phyloP scores from a whole-genome alignment of 495 filamentous ascomycete species.

The Pyrenula aspistea region DNA sequence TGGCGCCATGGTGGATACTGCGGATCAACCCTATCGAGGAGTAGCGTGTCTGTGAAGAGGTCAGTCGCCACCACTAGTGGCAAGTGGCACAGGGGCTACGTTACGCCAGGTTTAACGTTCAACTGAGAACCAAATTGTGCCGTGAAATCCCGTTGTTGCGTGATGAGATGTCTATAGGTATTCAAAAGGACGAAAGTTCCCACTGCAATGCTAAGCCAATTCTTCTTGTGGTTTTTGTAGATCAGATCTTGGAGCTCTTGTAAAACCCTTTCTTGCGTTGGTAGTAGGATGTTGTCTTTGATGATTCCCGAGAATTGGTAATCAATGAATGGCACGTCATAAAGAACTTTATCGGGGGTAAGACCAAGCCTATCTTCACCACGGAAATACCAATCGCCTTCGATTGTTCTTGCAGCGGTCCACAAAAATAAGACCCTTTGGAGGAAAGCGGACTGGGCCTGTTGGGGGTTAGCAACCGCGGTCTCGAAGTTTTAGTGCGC shows the following conservation, averaged over 20 bases:
- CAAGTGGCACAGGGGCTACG: neutral
- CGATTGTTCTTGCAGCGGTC: neutral
- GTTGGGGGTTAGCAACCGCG: neutral
- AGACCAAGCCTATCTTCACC: neutral
- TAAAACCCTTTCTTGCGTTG: neutral
- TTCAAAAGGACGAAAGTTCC: neutral
- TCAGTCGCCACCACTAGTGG: neutral
- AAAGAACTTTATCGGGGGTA: neutral
- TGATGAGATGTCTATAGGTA: neutral
- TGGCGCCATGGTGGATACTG: neutral
- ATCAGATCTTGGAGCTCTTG: neutral
- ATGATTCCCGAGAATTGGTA: neutral
- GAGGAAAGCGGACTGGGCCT: neutral
- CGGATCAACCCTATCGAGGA: neutral
- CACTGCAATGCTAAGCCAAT: neutral
- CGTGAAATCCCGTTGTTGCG: neutral
- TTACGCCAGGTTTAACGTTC: neutral
- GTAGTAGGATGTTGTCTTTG: neutral
- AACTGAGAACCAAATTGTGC: neutral
- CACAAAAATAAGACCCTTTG: neutral
- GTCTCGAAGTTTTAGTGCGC: neutral
- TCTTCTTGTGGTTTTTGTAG: neutral
- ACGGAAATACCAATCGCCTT: neutral
- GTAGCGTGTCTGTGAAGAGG: neutral
- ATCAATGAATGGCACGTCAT: neutral